phyloP scores from a whole-genome alignment of 495 filamentous ascomycete genomes.

The Aspergillus incahuasiensis region DNA sequence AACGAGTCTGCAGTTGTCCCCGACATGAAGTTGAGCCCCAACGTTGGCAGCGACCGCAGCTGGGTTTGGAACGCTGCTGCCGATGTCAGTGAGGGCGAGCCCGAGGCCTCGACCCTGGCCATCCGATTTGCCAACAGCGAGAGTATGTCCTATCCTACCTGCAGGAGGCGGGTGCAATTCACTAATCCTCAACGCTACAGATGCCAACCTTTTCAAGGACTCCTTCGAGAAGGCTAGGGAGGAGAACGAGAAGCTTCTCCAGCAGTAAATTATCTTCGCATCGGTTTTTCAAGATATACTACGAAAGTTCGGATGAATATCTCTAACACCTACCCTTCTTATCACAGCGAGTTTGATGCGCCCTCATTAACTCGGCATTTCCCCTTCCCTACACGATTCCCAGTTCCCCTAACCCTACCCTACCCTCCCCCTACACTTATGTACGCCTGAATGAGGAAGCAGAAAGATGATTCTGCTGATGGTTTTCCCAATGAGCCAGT shows the following conservation, averaged over 20 bases:
- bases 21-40: conserved; percentile 97
- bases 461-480: conserved; percentile 18
- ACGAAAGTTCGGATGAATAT: conserved; percentile 17
- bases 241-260: conserved; percentile 87
- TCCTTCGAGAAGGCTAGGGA: conserved; percentile 97
- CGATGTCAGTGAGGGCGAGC: conserved; percentile 97
- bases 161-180: conserved; percentile 3
- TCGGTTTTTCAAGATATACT: conserved; percentile 8
- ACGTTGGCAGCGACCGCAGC: conserved; percentile 94
- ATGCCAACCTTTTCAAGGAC: conserved; percentile 97
- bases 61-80: conserved; percentile 99
- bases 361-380: conserved; percentile 11
- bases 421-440: conserved; percentile 5
- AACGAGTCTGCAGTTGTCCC: conserved; percentile 69
- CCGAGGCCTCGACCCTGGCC: conserved; percentile 91
- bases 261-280: conserved; percentile 33
- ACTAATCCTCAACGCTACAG: conserved; percentile 34
- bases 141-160: conserved; percentile 56
- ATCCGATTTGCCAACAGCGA: conserved; percentile 98
- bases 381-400: conserved; percentile 10
- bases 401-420: conserved; percentile 5
- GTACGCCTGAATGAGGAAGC: conserved; percentile 14
- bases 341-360: conserved; percentile 15
- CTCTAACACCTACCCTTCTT: conserved; percentile 14
- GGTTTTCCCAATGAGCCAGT: conserved; percentile 26